Base-by-base conservation (phyloP, 192 early-diverging fungal species). In the Pilaira anomala region DNA sequence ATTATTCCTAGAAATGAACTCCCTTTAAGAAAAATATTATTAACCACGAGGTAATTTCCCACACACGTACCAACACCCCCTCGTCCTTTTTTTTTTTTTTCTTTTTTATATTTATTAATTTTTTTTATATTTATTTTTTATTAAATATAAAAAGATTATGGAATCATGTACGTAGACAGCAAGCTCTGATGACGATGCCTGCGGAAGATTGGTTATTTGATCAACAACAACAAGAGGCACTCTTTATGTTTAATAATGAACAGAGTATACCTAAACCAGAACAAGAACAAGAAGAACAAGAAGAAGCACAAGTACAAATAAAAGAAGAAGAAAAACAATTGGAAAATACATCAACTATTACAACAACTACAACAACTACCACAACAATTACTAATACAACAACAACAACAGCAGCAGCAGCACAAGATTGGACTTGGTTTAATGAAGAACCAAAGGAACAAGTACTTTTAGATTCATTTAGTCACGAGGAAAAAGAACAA, bases 21-120 rank as follows among this genome's bases (percentile, higher is more conserved):
- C 48, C 49, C 62, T 63, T 26, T 63, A 39, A 36, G 48, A 52
- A 63, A 49, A 40, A 51, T 63, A 52, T 51, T 63, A 52, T 63
- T 63, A 41, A 49, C 48, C 36, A 63, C 48, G 22, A 63, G 62
- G 62, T 52, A 63, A 25, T 44, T 48, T 33, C 29, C 53, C 53
- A 55, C 53, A 55, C 53, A 14, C 18, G 12, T 40, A 57, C 36
- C 19, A 7, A 14, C 33, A 8, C 44, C 42, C 42, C 3, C 42
- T 12, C 42, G 11, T n/a, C 42, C 42, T 16, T 28, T 29, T 21
- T 9, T 1, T 13, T 28, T 26, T 53, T 53, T 53, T 4, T 53
- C 5, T 14, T 4, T 8, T 6, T 30, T 21, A 9, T 57, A 1
- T 21, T 14, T 40, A 2, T 19, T 36, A 16, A 57, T 9, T 1